Evolutionary conservation across 2,329 filamentous ascomycete genomes (phyloP).

Genomic region (Cadophora gregata): DNA sequence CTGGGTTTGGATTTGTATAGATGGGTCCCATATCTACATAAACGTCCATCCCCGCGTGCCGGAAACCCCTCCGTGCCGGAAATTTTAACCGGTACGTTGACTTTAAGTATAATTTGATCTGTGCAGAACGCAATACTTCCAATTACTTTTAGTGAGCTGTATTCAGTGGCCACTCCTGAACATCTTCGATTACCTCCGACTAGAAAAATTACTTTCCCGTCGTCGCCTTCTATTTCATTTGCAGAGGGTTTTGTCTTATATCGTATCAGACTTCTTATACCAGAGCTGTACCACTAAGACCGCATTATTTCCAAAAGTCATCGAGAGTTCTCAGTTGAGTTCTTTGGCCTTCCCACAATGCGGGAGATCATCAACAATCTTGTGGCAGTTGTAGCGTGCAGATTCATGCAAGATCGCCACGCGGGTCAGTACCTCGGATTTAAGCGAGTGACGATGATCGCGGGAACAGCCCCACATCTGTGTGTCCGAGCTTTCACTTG

Average conservation of each 20-base stretch:
- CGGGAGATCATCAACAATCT: background rate
- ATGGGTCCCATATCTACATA: no score
- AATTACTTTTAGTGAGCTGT: background rate
- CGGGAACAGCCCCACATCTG: background rate
- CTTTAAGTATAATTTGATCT: slow-evolving; percentile 6
- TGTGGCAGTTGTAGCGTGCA: background rate
- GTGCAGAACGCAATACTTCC: background rate
- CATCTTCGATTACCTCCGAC: background rate
- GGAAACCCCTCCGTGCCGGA: slow-evolving; percentile 11
- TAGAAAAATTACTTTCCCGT: slow-evolving; percentile 16
- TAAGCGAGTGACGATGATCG: background rate
- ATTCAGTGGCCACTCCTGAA: slow-evolving; percentile 1
- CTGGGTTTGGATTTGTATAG: no score
- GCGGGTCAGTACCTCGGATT: background rate
- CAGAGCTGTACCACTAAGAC: background rate
- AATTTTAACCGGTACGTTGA: slow-evolving; percentile 4
- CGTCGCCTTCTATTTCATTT: slow-evolving; percentile 20
- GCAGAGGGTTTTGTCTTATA: slow-evolving; percentile 21
- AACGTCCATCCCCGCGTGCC: slow-evolving; percentile 1
- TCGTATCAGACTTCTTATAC: background rate
- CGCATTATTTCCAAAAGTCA: background rate
- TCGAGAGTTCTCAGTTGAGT: slow-evolving; percentile 5
- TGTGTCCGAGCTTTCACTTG: background rate
- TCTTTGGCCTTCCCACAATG: background rate
- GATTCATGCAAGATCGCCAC: background rate